phyloP scores from a whole-genome alignment of 805 yeast genomes.

The Pichia deserticola region DNA sequence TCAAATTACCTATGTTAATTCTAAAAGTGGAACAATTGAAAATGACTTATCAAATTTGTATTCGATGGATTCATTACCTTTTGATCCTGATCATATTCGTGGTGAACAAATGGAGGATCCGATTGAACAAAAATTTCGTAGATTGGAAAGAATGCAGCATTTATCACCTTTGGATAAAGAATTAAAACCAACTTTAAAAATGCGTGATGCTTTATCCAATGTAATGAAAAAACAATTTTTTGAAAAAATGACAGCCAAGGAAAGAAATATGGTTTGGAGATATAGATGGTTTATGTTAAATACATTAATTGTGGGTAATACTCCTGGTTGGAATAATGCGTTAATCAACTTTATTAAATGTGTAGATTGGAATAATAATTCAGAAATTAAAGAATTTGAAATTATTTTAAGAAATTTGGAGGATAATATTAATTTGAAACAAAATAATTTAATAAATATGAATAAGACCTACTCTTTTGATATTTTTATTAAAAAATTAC shows the following conservation, averaged over 20 bases:
- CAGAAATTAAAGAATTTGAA: slow-evolving; percentile 72
- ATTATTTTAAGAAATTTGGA: slow-evolving; percentile 26
- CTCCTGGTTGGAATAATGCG: slow-evolving; percentile 30
- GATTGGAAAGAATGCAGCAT: slow-evolving; percentile 76
- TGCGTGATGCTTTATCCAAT: slow-evolving; percentile 62
- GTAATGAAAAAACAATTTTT: slow-evolving; percentile 79
- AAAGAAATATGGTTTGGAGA: slow-evolving; percentile 84
- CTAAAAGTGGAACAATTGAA: slow-evolving; percentile 6
- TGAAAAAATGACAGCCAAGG: slow-evolving; percentile 70
- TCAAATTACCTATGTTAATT: slow-evolving; percentile 20
- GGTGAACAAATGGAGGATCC: slow-evolving; percentile 55
- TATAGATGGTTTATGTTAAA: slow-evolving; percentile 75
- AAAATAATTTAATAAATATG: not conserved
- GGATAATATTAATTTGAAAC: slow-evolving; percentile 6
- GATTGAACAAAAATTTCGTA: slow-evolving; percentile 79
- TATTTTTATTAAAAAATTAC: slow-evolving; percentile 27
- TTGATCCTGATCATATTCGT: slow-evolving; percentile 59
- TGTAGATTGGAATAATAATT: slow-evolving; percentile 80
- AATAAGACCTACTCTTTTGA: slow-evolving; percentile 12
- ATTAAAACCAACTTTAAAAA: slow-evolving; percentile 78
- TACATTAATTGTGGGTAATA: slow-evolving; percentile 32
- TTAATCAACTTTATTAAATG: slow-evolving; percentile 69
- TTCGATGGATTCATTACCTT: slow-evolving; percentile 29
- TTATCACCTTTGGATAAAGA: slow-evolving; percentile 74
- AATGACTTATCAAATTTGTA: not conserved